Evolutionary conservation across 2,329 filamentous ascomycete genomes (phyloP), one percentile per base, ranked within the genome.

Genomic region (Alternaria sp.): DNA sequence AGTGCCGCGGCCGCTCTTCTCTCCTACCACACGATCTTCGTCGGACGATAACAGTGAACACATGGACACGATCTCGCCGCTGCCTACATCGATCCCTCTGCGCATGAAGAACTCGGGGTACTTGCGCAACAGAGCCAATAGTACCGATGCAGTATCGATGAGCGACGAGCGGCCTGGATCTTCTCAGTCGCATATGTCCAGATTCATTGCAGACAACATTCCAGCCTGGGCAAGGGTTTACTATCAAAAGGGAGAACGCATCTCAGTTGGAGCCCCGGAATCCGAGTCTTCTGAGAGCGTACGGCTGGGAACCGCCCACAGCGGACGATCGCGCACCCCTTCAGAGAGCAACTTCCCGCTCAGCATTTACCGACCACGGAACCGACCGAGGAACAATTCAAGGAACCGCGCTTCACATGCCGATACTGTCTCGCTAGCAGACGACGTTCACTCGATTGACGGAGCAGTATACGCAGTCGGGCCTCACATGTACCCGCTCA

Each of bases 221-320:
- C 79, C 79, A 30, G 72, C 74, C 46, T 81, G 79, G 79, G 78
- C 79, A 56, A 78, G 76, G 55, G 71, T 78, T 4, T 81, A 81
- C 65, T 81, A 81, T 61, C 77, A 74, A 45, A 71, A 72, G 30
- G 77, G 78, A 33, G 78, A 80, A 63, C 74, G 77, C 18, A 70
- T 73, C 18, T 80, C 79, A 7, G 64, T 78, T 30, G 75, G 70
- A 41, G 73, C 75, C 7, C 73, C 78, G n/a, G 76, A 73, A 12
- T 79, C 77, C 23, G 76, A 79, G 58, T 73, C 72, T 14, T 72
- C 77, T 10, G 72, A 72, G 10, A 77, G 74, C 60, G 62, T 77
- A 44, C 74, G 75, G 53, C 20, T 76, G 25, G 71, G 66, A 18
- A 79, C 78, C 23, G 76, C 78, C 46, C 75, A 79, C 47, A 80